Conservation (phyloP, 805 yeast genomes). For the Candida sithepensis region DNA sequence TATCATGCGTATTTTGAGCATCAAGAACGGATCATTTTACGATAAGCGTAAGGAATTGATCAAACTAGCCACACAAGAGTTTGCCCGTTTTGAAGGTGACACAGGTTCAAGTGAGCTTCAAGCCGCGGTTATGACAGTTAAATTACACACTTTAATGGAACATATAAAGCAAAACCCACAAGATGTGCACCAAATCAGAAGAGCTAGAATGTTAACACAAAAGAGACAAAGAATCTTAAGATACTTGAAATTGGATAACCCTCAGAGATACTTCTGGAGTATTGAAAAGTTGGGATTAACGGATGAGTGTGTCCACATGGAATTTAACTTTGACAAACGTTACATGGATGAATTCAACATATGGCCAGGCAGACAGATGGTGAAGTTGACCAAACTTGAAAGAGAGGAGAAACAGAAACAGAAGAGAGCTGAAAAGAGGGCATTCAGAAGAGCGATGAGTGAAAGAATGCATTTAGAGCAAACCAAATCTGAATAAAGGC, state of each 20-base stretch:
- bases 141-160: constrained; percentile 70
- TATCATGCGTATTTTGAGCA: constrained; percentile 64
- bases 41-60: constrained; percentile 59
- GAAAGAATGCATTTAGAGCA: constrained; percentile 3
- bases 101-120: constrained; percentile 95
- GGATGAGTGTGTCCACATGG: constrained; percentile 72
- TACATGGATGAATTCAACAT: constrained; percentile 76
- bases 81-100: constrained; percentile 81
- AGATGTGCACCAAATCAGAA: constrained; percentile 67
- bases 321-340: constrained; percentile 75
- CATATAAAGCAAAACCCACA: constrained; percentile 70
- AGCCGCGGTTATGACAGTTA: constrained; percentile 84
- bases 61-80: constrained; percentile 69
- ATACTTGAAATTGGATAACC: constrained; percentile 76
- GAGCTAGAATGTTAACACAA: constrained; percentile 80
- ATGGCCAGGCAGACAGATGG: constrained; percentile 70
- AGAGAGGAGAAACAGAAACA: constrained; percentile 44
- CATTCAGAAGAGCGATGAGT: constrained; percentile 28
- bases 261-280: constrained; percentile 81
- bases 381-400: constrained; percentile 51
- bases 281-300: constrained; percentile 84
- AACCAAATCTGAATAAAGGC: background rate
- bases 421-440: constrained; percentile 43
- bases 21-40: constrained; percentile 62
- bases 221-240: constrained; percentile 79